Base-by-base conservation (phyloP, 768 basidiomycete species). In the Agaricus sinodeliciosus region DNA sequence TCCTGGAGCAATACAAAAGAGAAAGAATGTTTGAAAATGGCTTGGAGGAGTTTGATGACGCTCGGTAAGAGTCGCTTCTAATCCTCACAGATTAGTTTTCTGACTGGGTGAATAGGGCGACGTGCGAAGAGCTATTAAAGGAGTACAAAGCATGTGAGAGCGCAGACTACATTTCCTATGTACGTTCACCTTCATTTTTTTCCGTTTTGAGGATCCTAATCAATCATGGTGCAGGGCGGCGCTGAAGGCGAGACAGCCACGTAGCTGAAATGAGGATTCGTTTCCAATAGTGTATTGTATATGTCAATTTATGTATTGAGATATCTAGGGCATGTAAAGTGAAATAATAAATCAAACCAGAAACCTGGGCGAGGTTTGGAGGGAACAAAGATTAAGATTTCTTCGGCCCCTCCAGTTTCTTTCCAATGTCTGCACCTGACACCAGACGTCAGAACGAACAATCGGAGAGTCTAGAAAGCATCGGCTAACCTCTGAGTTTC, bases 71-170 rank as follows among this genome's bases (percentile, higher is more conserved):
- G 77, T 6, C 45, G 28, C n/a, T 13, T 45, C 27, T 15, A 25
- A 11, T 18, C n/a, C 44, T 1, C 9, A 31, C 31, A 19, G 18
- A 11, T 43, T 31, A 40, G 39, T 6, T 41, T 22, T 35, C 51
- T 52, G 18, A 58, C 19, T 34, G 43, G 9, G 28, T 43, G 35
- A 43, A 18, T 60, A 92, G 91, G 54, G 90, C 87, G 4, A 90
- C 87, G 16, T 90, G 88, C 27, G 87, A 91, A 49, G 90, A 93
- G 60, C 69, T 96, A 15, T 70, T 94, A 60, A 90, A 93, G 58
- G 95, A 97, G 65, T 98, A 97, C 72, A 87, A 90, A 62, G 94
- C 95, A 48, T 95, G 93, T 67, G 94, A 98, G 71, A 94, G 86
- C 63, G 79, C 90, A 9, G 91, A 95, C 63, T 98, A 98, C 68